These are phyloP conservation scores for Chaetomiaceae sp. DNA, from an alignment of 2,329 filamentous ascomycete genomes.

Conservation along the genomic window DNA sequence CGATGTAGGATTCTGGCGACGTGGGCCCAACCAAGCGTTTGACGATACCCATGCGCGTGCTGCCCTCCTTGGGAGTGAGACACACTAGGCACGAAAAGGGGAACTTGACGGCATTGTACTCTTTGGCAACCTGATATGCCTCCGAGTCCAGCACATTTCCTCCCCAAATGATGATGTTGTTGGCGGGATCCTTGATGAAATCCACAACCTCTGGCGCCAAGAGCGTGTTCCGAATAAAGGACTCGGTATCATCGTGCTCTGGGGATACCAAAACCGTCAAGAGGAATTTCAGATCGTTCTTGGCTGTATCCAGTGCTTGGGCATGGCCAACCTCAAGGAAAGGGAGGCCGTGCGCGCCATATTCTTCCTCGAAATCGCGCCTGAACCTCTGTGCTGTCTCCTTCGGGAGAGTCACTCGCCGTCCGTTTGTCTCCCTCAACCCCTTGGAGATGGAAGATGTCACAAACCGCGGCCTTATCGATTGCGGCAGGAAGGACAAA, in stretches of 20 bases:
- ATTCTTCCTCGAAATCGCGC: conserved; percentile 92
- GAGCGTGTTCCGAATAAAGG: conserved; percentile 78
- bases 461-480: conserved; percentile 50
- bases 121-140: conserved; percentile 85
- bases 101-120: conserved; percentile 85
- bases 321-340: conserved; percentile 90
- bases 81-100: conserved; percentile 84
- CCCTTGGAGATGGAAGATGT: conserved; percentile 49
- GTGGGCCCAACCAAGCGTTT: conserved; percentile 71
- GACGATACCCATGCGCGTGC: conserved; percentile 85
- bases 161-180: conserved; percentile 85
- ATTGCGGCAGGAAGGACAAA: conserved; percentile 72
- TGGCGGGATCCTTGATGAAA: conserved; percentile 69
- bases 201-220: conserved; percentile 67
- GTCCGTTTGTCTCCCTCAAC: conserved; percentile 58
- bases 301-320: conserved; percentile 82
- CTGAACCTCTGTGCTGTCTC: conserved; percentile 87
- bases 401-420: conserved; percentile 73
- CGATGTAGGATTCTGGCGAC: conserved; percentile 64
- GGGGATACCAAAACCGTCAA: conserved; percentile 84
- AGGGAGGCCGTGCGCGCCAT: conserved; percentile 65
- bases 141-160: conserved; percentile 91
- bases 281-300: conserved; percentile 85
- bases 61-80: conserved; percentile 77
- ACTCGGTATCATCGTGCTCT: conserved; percentile 86